A percentile compares a stretch with the other conserved stretches of the same genome.
Conservation (phyloP, 352 stramenopile species). For the Peronosclerospora sorghi region DNA sequence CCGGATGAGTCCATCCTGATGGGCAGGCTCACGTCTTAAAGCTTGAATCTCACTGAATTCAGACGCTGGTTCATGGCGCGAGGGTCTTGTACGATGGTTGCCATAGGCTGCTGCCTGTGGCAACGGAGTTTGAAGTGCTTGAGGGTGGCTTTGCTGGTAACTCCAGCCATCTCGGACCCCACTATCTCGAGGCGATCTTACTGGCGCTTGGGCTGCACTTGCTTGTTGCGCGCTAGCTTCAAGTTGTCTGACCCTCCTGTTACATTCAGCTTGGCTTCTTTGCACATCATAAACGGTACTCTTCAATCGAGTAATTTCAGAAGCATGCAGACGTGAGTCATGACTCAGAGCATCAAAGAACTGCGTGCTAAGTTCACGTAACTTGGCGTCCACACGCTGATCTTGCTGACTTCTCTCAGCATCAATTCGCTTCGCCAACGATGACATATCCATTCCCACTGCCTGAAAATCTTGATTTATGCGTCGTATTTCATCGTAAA, state of each 20-base stretch:
- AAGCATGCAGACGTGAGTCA: too few species aligned
- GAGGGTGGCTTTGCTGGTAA: neutral
- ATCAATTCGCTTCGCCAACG: slow-evolving; percentile 19
- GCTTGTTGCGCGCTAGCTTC: slow-evolving; percentile 19
- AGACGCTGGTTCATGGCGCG: slow-evolving; percentile 19
- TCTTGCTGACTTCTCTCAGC: slow-evolving; percentile 12
- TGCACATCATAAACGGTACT: too few species aligned
- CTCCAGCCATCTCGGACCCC: too few species aligned
- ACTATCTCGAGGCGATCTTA: slow-evolving; percentile 7
- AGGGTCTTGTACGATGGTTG: slow-evolving; percentile 12
- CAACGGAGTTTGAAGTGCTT: neutral
- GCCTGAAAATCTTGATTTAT: slow-evolving; percentile 15
- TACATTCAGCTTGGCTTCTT: slow-evolving; percentile 29
- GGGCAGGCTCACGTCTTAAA: slow-evolving; percentile 6
- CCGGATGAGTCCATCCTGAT: too few species aligned
- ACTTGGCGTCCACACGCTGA: slow-evolving; percentile 17
- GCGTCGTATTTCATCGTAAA: too few species aligned
- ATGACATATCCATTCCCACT: slow-evolving; percentile 24
- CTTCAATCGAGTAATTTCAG: too few species aligned
- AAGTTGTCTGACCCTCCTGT: slow-evolving; percentile 14
- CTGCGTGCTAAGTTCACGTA: slow-evolving; percentile 26
- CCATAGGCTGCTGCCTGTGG: too few species aligned
- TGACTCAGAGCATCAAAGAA: slow-evolving; percentile 32
- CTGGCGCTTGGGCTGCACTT: too few species aligned
- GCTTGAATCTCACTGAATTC: too few species aligned